These are phyloP conservation scores for Hyphodiscus hymeniophilus DNA, from an alignment of 495 filamentous ascomycete genomes.

Conservation along the genomic window DNA sequence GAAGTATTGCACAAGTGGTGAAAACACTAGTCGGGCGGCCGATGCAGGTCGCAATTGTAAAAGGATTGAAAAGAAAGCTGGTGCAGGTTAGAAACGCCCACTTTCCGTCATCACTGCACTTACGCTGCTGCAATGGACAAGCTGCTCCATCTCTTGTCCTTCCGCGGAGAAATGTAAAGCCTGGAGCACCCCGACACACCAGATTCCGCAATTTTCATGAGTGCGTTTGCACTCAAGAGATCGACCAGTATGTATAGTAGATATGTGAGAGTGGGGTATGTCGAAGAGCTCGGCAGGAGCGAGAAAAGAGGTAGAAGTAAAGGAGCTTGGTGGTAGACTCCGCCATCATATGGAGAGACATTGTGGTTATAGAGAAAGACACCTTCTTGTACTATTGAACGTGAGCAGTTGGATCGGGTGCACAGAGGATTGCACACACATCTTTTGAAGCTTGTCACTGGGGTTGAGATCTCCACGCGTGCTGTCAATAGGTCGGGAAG, in stretches of 20 bases:
- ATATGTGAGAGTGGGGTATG: constrained; percentile 61
- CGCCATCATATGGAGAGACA: constrained; percentile 95
- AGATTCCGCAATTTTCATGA: constrained; percentile 76
- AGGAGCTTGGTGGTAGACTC: constrained; percentile 96
- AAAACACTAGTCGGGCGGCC: constrained; percentile 89
- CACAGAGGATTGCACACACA: constrained; percentile 41
- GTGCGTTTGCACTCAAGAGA: constrained; percentile 72
- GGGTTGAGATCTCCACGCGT: constrained; percentile 93
- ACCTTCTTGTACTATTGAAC: constrained; percentile 78
- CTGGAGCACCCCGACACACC: constrained; percentile 64
- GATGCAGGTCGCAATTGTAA: constrained; percentile 86
- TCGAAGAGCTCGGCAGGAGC: constrained; percentile 26
- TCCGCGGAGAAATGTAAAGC: constrained; percentile 69
- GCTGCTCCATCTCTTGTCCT: constrained; percentile 68
- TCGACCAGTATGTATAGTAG: constrained; percentile 79
- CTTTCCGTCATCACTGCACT: constrained; percentile 8
- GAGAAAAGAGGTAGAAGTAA: constrained; percentile 5
- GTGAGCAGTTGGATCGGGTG: constrained; percentile 4
- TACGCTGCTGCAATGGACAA: constrained; percentile 74
- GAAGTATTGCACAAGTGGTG: constrained; percentile 79
- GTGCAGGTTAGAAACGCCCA: not conserved
- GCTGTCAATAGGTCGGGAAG: constrained; percentile 80
- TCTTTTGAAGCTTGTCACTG: constrained; percentile 96
- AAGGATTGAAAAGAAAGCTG: constrained; percentile 90
- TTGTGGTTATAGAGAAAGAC: constrained; percentile 93